These are phyloP conservation scores for Pleurotus tuber-regium DNA, from an alignment of 768 basidiomycete species.

Conservation along the genomic window DNA sequence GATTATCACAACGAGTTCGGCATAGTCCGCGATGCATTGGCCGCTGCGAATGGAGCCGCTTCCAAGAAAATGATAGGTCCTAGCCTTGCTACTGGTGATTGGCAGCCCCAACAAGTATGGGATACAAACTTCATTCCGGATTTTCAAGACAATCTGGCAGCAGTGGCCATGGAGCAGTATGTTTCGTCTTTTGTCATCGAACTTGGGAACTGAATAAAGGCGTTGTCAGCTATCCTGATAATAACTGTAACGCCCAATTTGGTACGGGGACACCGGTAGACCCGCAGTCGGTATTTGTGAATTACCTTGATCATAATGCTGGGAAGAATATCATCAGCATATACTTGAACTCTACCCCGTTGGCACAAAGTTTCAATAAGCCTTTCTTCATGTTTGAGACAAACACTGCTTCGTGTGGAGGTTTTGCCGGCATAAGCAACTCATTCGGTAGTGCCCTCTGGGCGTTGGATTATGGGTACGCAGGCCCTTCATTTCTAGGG, in stretches of 20 bases:
- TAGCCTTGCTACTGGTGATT: slow-evolving; percentile 28
- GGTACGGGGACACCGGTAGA: slow-evolving; percentile 22
- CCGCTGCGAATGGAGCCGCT: slow-evolving; percentile 23
- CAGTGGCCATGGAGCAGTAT: slow-evolving; percentile 42
- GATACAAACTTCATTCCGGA: slow-evolving; percentile 33
- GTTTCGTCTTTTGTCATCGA: slow-evolving; percentile 2
- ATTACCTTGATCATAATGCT: slow-evolving; percentile 29
- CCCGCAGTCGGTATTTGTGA: slow-evolving; percentile 21
- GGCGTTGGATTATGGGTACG: slow-evolving; percentile 32
- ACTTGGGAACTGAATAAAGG: neutral
- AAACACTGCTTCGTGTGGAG: slow-evolving; percentile 44
- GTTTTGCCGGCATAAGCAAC: slow-evolving; percentile 39
- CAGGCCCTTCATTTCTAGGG: neutral
- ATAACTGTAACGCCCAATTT: slow-evolving; percentile 39
- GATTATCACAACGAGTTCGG: slow-evolving; percentile 45
- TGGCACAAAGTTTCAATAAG: slow-evolving; percentile 14
- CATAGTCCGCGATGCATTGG: slow-evolving; percentile 30
- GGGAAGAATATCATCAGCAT: slow-evolving; percentile 12
- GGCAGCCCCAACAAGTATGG: slow-evolving; percentile 34
- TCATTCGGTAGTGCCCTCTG: slow-evolving; percentile 43
- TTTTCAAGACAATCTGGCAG: slow-evolving; percentile 24
- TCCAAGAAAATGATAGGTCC: slow-evolving; percentile 41
- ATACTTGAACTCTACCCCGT: slow-evolving; percentile 10
- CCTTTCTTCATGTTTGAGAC: slow-evolving; percentile 44
- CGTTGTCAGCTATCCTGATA: slow-evolving; percentile 19